Evolutionary conservation across 805 yeast species (phyloP).

Genomic region (Kuraishia borneana): DNA sequence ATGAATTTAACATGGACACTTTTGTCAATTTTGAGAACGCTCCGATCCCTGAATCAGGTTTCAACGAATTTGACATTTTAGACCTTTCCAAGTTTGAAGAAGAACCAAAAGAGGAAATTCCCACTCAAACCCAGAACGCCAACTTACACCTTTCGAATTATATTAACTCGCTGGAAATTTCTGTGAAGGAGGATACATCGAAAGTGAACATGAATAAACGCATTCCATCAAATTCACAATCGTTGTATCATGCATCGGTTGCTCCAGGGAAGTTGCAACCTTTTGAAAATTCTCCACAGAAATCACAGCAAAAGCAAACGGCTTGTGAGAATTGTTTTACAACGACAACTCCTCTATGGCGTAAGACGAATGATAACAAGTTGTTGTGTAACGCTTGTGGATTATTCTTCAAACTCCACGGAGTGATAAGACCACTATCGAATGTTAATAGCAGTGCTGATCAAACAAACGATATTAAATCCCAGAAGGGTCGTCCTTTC

Average conservation of each 20-base stretch:
- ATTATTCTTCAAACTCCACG: slow-evolving; percentile 77
- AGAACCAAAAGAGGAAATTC: neutral
- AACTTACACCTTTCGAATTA: slow-evolving; percentile 15
- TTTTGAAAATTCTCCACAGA: neutral
- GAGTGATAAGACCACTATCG: slow-evolving; percentile 27
- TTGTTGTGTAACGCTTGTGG: slow-evolving; percentile 94
- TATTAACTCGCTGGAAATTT: slow-evolving; percentile 20
- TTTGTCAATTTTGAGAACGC: slow-evolving; percentile 19
- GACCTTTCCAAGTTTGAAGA: slow-evolving; percentile 16
- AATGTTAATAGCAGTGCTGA: slow-evolving; percentile 4
- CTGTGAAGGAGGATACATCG: slow-evolving; percentile 15
- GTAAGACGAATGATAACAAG: slow-evolving; percentile 69
- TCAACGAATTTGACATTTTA: slow-evolving; percentile 13
- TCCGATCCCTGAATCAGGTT: slow-evolving; percentile 1
- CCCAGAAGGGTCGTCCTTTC: slow-evolving; percentile 1
- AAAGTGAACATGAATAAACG: slow-evolving; percentile 2
- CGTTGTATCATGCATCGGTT: neutral
- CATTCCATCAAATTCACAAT: neutral
- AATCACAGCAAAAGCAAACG: slow-evolving; percentile 20
- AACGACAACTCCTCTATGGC: slow-evolving; percentile 89
- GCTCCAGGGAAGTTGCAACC: neutral
- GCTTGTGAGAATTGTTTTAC: slow-evolving; percentile 85
- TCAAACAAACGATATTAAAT: slow-evolving; percentile 3
- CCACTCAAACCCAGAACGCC: neutral
- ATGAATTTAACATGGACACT: slow-evolving; percentile 18